Evolutionary conservation across 2,329 filamentous ascomycete genomes (phyloP).

Genomic region (Dryadomyces quercus-mongolicae): DNA sequence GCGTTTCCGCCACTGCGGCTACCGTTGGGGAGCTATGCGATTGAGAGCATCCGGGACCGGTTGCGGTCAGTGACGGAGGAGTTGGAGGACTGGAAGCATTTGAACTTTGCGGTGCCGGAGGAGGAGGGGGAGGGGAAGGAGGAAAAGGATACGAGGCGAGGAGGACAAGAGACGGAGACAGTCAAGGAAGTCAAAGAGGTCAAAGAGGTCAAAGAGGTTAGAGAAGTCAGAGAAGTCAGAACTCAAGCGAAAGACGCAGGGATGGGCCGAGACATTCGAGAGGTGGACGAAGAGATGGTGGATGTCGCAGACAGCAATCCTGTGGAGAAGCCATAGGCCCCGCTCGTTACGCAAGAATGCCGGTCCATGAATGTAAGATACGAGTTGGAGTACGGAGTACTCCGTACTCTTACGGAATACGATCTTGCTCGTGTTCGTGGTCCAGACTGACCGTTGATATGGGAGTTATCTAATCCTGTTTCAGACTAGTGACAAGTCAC

Average conservation of each 20-base stretch:
- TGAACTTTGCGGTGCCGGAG: conserved; percentile 50
- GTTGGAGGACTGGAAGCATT: conserved; percentile 83
- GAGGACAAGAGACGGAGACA: no score
- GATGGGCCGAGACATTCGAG: conserved; percentile 10
- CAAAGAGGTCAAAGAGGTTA: conserved; percentile 1
- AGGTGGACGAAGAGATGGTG: conserved; percentile 4
- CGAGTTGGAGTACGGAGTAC: no score
- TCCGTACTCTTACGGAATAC: no score
- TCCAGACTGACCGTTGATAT: not conserved
- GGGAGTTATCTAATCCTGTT: no score
- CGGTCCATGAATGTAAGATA: conserved; percentile 11
- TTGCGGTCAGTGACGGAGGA: conserved; percentile 88
- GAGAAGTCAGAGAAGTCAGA: not conserved
- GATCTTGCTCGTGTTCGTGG: no score
- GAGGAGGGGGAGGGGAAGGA: conserved; percentile 20
- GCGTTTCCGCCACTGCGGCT: conserved; percentile 81
- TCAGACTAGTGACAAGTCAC: not conserved
- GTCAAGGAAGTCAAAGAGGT: conserved; percentile 11
- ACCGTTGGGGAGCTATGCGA: conserved; percentile 84
- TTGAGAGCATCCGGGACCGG: conserved; percentile 88
- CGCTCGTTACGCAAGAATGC: no score
- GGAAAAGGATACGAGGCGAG: conserved; percentile 12
- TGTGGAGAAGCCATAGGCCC: no score
- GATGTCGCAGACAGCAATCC: not conserved
- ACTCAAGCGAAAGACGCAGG: not conserved